Conservation (phyloP, 257 asterid genomes). For the Rauvolfia tetraphylla region DNA sequence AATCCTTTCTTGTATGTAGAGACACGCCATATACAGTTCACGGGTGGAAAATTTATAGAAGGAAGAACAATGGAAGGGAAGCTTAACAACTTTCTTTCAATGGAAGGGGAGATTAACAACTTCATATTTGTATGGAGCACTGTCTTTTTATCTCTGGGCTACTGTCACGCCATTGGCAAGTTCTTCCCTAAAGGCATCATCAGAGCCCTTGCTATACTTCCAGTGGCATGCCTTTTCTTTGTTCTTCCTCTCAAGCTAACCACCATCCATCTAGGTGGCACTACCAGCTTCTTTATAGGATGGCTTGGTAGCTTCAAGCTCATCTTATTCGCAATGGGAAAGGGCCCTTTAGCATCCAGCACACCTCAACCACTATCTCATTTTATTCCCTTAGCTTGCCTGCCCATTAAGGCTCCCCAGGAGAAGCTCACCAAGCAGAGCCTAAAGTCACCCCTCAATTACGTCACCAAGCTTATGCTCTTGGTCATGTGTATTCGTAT, state of each 20-base stretch:
- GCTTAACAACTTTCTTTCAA: neutral
- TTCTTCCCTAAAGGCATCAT: slow-evolving; percentile 24
- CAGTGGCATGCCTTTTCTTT: slow-evolving; percentile 36
- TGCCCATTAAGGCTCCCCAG: slow-evolving; percentile 37
- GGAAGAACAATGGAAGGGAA: neutral
- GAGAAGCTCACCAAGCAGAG: neutral
- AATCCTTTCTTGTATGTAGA: no score
- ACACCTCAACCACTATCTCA: slow-evolving; percentile 30
- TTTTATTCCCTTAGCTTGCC: slow-evolving; percentile 49
- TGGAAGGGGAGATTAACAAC: slow-evolving; percentile 40
- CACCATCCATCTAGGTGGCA: slow-evolving; percentile 44
- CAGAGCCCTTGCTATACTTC: slow-evolving; percentile 37
- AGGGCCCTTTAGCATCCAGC: slow-evolving; percentile 40
- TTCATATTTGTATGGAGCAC: slow-evolving; percentile 42
- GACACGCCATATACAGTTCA: no score
- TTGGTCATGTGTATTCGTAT: slow-evolving; percentile 16
- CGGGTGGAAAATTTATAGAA: neutral
- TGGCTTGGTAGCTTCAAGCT: slow-evolving; percentile 58
- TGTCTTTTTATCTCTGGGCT: slow-evolving; percentile 32
- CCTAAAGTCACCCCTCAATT: slow-evolving; percentile 18
- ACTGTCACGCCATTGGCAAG: slow-evolving; percentile 33
- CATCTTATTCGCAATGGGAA: slow-evolving; percentile 40
- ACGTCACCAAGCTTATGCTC: slow-evolving; percentile 22
- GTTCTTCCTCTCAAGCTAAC: slow-evolving; percentile 48
- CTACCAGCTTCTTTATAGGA: slow-evolving; percentile 48